A percentile compares a stretch with the other conserved stretches of the same genome.
phyloP scores from a whole-genome alignment of 2,329 filamentous ascomycete species.

The Pseudocercospora macadamiae region DNA sequence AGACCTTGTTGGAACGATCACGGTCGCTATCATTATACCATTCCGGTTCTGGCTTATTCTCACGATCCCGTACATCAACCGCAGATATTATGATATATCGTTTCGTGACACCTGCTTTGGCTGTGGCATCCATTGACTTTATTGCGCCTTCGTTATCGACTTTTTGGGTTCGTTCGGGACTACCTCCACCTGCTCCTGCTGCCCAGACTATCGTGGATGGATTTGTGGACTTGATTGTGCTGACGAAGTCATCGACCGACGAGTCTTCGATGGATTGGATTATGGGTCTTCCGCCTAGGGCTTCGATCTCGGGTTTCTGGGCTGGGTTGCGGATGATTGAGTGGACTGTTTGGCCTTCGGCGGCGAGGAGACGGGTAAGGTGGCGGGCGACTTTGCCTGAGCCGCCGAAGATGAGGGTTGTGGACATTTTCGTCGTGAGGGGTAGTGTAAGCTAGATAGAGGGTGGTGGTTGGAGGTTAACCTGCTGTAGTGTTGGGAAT shows the following conservation, averaged over 20 bases:
- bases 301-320: conserved; percentile 42
- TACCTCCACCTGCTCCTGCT: conserved; percentile 41
- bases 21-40: conserved; percentile 50
- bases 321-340: conserved; percentile 34
- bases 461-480: neutral
- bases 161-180: conserved; percentile 58
- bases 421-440: conserved; percentile 19
- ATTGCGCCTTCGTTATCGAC: conserved; percentile 67
- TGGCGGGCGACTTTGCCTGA: conserved; percentile 42
- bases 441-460: neutral
- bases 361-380: conserved; percentile 36
- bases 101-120: conserved; percentile 55
- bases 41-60: conserved; percentile 42
- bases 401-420: conserved; percentile 41
- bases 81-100: conserved; percentile 70
- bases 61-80: conserved; percentile 55
- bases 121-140: conserved; percentile 64
- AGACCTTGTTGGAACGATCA: conserved; percentile 42
- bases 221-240: conserved; percentile 40
- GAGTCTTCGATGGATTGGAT: conserved; percentile 48
- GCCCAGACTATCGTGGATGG: conserved; percentile 41
- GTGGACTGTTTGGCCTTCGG: conserved; percentile 36
- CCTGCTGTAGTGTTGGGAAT: no score
- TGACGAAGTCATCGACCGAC: conserved; percentile 42
- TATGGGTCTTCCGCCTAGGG: conserved; percentile 48